A percentile compares a stretch with the other conserved stretches of the same genome.
phyloP scores from a whole-genome alignment of 1,139 yeast genomes.

The Sugiyamaella japonica region DNA sequence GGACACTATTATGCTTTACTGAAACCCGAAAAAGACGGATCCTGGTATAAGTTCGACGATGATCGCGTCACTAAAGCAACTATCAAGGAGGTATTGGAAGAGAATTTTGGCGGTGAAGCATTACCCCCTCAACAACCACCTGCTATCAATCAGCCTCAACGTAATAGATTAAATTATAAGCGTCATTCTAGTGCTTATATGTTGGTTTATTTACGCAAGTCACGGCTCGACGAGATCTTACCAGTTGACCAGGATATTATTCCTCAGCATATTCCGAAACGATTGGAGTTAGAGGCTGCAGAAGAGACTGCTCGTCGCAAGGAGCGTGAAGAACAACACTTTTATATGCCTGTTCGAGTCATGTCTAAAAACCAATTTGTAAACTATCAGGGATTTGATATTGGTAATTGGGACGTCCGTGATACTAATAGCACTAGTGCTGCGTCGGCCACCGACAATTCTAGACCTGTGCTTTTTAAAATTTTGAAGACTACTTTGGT shows the following conservation, averaged over 20 bases:
- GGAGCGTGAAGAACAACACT: constrained; percentile 76
- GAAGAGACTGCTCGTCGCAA: constrained; percentile 58
- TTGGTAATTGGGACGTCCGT: constrained; percentile 46
- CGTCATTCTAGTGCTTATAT: constrained; percentile 94
- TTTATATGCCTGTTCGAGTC: constrained; percentile 62
- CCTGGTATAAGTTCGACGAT: constrained; percentile 94
- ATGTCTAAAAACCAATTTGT: constrained; percentile 54
- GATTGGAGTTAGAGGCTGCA: constrained; percentile 60
- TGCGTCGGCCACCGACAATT: constrained; percentile 13
- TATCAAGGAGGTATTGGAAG: constrained; percentile 80
- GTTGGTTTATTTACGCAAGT: constrained; percentile 86
- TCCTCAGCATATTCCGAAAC: constrained; percentile 68
- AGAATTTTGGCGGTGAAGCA: constrained; percentile 79
- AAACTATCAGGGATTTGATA: constrained; percentile 71
- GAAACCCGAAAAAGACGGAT: constrained; percentile 67
- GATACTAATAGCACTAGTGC: constrained; percentile 2
- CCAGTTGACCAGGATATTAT: constrained; percentile 58
- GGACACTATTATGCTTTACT: constrained; percentile 97
- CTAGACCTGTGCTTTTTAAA: constrained; percentile 52
- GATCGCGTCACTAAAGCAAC: constrained; percentile 91
- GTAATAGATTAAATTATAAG: constrained; percentile 42
- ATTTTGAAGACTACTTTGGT: constrained; percentile 61
- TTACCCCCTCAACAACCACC: constrained; percentile 22
- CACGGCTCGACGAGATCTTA: constrained; percentile 57
- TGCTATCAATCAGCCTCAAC: constrained; percentile 13